Evolutionary conservation across 2,329 filamentous ascomycete species (phyloP).

Genomic region (Paecilomyces formosus): DNA sequence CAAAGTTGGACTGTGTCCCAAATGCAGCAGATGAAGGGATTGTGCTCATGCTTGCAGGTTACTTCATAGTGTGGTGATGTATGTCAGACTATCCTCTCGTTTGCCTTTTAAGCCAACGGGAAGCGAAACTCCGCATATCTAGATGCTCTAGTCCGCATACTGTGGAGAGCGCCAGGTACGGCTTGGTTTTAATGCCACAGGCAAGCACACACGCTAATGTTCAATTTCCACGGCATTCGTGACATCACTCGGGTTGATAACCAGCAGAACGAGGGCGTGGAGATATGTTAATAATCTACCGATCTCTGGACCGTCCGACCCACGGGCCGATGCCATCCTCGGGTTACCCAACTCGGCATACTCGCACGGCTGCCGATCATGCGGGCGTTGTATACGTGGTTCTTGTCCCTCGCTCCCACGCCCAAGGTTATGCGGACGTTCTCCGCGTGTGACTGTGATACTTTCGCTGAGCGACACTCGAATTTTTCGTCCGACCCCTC

Average conservation of each 20-base stretch:
- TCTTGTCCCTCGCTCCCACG: neutral
- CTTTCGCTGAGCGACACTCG: neutral
- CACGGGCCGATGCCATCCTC: neutral
- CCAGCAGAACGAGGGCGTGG: neutral
- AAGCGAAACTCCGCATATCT: neutral
- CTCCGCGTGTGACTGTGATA: neutral
- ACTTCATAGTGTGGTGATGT: neutral
- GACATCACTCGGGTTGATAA: neutral
- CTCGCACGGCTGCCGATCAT: neutral
- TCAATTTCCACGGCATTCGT: neutral
- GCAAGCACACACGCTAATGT: neutral
- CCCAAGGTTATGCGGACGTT: neutral
- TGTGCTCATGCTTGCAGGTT: neutral
- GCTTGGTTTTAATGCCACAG: neutral
- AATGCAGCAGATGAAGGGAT: slow-evolving; percentile 14
- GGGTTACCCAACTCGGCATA: neutral
- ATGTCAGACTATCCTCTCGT: neutral
- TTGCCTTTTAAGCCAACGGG: neutral
- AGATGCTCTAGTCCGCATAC: neutral
- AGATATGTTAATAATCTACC: neutral
- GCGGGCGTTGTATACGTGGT: neutral
- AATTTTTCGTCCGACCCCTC: neutral
- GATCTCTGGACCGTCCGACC: neutral
- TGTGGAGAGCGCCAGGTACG: neutral
- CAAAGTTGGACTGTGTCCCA: slow-evolving; percentile 23